These are phyloP conservation scores for Phytomonas serpens DNA, from an alignment of 208 protist genomes.

Conservation along the genomic window DNA sequence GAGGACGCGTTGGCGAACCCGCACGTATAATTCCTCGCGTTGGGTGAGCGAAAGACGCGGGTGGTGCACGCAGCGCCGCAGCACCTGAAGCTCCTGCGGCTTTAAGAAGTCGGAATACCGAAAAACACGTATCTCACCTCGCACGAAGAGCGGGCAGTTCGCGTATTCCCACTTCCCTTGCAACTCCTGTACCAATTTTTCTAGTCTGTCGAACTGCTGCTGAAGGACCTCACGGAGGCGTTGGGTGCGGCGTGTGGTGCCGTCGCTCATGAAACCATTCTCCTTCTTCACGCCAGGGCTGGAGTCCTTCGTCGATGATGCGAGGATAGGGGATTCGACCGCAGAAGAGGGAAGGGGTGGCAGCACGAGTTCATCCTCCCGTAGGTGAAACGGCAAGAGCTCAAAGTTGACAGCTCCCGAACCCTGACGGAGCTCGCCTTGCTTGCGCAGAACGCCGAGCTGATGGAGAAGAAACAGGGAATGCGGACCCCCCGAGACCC, in stretches of 20 bases:
- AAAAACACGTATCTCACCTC: conserved; percentile 35
- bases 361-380: conserved; percentile 52
- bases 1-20: conserved; percentile 37
- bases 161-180: conserved; percentile 22
- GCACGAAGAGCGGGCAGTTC: conserved; percentile 26
- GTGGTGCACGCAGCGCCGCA: conserved; percentile 38
- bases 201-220: conserved; percentile 35
- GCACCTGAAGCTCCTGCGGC: conserved; percentile 14
- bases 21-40: conserved; percentile 44
- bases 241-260: conserved; percentile 4
- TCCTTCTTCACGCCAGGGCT: background rate
- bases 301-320: background rate
- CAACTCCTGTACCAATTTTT: conserved; percentile 28
- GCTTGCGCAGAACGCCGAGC: conserved; percentile 36
- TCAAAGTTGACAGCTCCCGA: conserved; percentile 11
- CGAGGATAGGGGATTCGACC: background rate
- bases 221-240: conserved; percentile 17
- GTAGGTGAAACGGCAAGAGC: conserved; percentile 58
- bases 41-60: conserved; percentile 34
- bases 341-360: conserved; percentile 13
- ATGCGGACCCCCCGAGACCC: conserved; percentile 55
- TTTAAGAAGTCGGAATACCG: conserved; percentile 51
- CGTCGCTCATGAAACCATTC: background rate
- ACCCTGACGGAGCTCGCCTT: conserved; percentile 2
- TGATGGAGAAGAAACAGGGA: conserved; percentile 69